phyloP scores from a whole-genome alignment of 2,329 filamentous ascomycete genomes.

The Trichoderma gracile region DNA sequence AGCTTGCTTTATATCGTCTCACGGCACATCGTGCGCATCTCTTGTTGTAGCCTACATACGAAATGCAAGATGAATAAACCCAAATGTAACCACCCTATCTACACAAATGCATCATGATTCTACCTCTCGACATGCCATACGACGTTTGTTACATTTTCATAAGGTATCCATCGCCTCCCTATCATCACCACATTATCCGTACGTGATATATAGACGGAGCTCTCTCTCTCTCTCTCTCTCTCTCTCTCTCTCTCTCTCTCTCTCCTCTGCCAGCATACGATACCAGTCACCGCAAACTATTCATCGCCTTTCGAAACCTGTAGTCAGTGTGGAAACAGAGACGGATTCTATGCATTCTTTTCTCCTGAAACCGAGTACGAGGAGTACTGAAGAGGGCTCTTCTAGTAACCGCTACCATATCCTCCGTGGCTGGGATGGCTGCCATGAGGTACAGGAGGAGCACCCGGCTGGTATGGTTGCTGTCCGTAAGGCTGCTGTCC shows the following conservation, averaged over 20 bases:
- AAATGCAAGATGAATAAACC: slow-evolving; percentile 14
- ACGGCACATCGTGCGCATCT: slow-evolving; percentile 5
- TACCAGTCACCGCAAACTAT: not conserved
- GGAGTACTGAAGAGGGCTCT: not conserved
- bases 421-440: slow-evolving; percentile 25
- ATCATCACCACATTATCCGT: not conserved
- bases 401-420: slow-evolving; percentile 23
- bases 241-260: too few species aligned
- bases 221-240: too few species aligned
- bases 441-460: slow-evolving; percentile 28
- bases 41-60: not conserved
- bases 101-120: slow-evolving; percentile 15
- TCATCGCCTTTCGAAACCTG: not conserved
- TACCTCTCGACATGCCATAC: not conserved
- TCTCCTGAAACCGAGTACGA: not conserved
- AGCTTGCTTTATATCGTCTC: slow-evolving; percentile 3
- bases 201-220: slow-evolving; percentile 6
- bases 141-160: not conserved
- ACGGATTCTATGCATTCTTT: not conserved
- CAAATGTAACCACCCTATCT: slow-evolving; percentile 20
- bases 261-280: not conserved
- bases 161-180: not conserved
- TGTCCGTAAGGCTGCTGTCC: slow-evolving; percentile 37
- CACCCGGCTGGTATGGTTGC: slow-evolving; percentile 33
- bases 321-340: not conserved